These are phyloP conservation scores for Discostella stelligeroides DNA, from an alignment of 108 stramenopile species.

Conservation along the genomic window DNA sequence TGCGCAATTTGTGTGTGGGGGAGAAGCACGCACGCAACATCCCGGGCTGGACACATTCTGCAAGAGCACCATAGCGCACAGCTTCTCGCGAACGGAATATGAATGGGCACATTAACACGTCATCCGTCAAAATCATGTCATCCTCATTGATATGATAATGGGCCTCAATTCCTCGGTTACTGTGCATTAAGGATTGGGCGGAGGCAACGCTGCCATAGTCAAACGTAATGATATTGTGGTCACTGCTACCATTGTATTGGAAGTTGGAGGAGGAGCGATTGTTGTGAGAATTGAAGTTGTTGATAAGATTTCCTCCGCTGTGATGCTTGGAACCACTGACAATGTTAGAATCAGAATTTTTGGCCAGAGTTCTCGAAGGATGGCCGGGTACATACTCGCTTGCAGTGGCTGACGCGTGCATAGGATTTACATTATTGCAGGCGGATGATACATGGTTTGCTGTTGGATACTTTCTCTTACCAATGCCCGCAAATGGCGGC, in stretches of 20 bases:
- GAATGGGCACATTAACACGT: constrained; percentile 85
- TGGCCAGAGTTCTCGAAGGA: background rate
- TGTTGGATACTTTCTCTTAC: constrained; percentile 44
- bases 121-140: constrained; percentile 77
- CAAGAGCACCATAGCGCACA: constrained; percentile 72
- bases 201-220: constrained; percentile 33
- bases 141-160: constrained; percentile 81
- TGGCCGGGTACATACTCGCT: constrained; percentile 2
- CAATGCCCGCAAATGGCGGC: constrained; percentile 84
- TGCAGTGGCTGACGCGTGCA: background rate
- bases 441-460: background rate
- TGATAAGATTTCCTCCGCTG: background rate
- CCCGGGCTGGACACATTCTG: constrained; percentile 80
- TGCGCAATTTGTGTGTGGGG: constrained; percentile 62
- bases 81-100: constrained; percentile 80
- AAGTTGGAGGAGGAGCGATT: background rate
- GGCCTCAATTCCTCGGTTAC: constrained; percentile 46
- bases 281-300: background rate
- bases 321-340: background rate
- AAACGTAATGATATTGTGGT: constrained; percentile 34
- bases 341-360: background rate
- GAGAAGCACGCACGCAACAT: constrained; percentile 81
- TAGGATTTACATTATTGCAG: background rate
- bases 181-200: constrained; percentile 17
- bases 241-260: background rate